Percentiles rank a stretch among this genome's conserved stretches.
Conservation (phyloP, 2,329 filamentous ascomycete species). For the Aspergillus amoenus region DNA sequence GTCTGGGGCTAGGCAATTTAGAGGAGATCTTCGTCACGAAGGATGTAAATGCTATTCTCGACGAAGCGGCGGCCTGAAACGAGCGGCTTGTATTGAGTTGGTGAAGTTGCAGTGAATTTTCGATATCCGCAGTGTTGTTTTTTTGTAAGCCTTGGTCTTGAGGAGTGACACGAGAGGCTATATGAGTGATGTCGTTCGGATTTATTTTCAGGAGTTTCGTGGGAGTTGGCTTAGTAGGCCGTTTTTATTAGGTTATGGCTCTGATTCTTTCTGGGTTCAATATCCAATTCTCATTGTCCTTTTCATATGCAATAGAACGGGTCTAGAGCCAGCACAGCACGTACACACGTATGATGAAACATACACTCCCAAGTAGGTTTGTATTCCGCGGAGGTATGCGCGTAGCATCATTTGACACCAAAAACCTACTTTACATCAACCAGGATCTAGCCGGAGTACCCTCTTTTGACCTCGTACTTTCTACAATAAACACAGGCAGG, state of each 20-base stretch:
- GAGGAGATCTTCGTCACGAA: slow-evolving; percentile 47
- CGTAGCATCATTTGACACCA: background rate
- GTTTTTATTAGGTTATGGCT: slow-evolving; percentile 4
- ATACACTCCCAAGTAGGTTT: too few species aligned
- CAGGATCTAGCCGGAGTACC: too few species aligned
- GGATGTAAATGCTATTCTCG: slow-evolving; percentile 41
- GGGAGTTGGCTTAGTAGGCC: background rate
- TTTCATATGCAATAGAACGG: background rate
- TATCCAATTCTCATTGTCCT: background rate
- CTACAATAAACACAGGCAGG: background rate
- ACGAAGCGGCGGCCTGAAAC: slow-evolving; percentile 32
- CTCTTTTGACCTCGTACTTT: background rate
- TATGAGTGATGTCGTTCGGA: slow-evolving; percentile 17
- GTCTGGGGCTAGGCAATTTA: slow-evolving; percentile 30
- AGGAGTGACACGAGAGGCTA: background rate
- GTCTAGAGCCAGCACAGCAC: background rate
- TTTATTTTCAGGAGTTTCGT: slow-evolving; percentile 19
- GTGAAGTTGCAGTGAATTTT: slow-evolving; percentile 11
- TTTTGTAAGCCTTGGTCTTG: background rate
- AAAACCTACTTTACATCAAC: background rate
- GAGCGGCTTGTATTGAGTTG: background rate
- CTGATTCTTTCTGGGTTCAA: background rate
- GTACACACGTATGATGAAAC: too few species aligned
- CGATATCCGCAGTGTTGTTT: background rate
- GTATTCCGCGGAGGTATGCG: background rate